Percentiles rank a stretch among this genome's conserved stretches.
phyloP scores from a whole-genome alignment of 257 asterid species.

The Nicotiana noctiflora region DNA sequence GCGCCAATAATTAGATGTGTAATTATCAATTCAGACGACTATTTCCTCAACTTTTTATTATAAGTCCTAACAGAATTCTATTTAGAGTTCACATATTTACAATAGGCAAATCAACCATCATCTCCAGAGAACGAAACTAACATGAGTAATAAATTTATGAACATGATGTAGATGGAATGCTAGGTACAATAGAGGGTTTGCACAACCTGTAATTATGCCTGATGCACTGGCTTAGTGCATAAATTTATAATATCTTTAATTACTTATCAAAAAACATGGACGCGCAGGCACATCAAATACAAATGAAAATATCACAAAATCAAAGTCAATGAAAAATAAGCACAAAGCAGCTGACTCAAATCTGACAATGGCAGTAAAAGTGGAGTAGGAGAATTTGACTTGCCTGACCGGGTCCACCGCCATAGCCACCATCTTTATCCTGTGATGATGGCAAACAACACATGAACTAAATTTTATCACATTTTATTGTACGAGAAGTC shows the following conservation, averaged over 20 bases:
- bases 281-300: neutral
- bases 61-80: neutral
- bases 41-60: neutral
- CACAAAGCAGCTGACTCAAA: neutral
- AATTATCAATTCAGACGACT: neutral
- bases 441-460: constrained; percentile 23
- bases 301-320: neutral
- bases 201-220: too few species aligned
- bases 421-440: constrained; percentile 93
- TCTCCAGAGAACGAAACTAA: neutral
- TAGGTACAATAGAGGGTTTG: too few species aligned
- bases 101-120: neutral
- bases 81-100: neutral
- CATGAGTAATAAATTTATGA: neutral
- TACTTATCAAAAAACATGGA: neutral
- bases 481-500: neutral
- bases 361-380: neutral
- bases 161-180: too few species aligned
- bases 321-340: neutral
- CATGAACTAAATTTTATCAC: neutral
- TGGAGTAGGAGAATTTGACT: constrained; percentile 15
- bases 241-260: too few species aligned
- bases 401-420: constrained; percentile 99
- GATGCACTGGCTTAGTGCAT: too few species aligned
- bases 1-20: neutral